Conservation (phyloP, 805 yeast species). For the Yueomyces sp. region DNA sequence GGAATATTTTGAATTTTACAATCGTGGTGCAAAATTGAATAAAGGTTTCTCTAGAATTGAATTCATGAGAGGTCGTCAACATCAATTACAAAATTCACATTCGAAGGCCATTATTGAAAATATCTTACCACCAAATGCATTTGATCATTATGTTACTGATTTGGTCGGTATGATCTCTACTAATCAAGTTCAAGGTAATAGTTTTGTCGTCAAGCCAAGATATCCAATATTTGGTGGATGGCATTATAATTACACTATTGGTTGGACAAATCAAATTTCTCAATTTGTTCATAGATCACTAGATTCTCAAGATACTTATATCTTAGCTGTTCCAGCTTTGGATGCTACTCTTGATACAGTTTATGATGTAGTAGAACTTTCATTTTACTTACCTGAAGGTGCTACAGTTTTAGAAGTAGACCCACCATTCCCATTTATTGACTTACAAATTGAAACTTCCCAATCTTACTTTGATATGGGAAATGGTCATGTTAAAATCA, state of each 20-base stretch:
- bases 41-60: conserved; percentile 71
- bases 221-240: conserved; percentile 95
- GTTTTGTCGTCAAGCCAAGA: conserved; percentile 61
- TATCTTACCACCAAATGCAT: conserved; percentile 35
- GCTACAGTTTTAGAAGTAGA: conserved; percentile 45
- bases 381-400: conserved; percentile 77
- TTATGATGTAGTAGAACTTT: conserved; percentile 47
- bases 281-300: conserved; percentile 34
- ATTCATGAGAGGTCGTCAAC: conserved; percentile 32
- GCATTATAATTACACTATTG: conserved; percentile 89
- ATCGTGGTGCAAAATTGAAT: conserved; percentile 57
- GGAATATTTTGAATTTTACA: conserved; percentile 72
- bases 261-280: conserved; percentile 64
- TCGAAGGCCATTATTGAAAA: conserved; percentile 51
- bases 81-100: conserved; percentile 26
- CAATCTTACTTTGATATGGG: conserved; percentile 60
- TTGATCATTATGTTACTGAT: conserved; percentile 74
- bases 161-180: conserved; percentile 90
- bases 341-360: conserved; percentile 59
- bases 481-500: conserved; percentile 65
- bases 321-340: conserved; percentile 56
- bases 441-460: conserved; percentile 20
- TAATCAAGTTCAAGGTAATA: conserved; percentile 29
- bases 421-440: conserved; percentile 34
- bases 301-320: conserved; percentile 28